A percentile compares a stretch with the other conserved stretches of the same genome.
Evolutionary conservation across 2,329 filamentous ascomycete genomes (phyloP).

Genomic region (Escovopsis sp.): DNA sequence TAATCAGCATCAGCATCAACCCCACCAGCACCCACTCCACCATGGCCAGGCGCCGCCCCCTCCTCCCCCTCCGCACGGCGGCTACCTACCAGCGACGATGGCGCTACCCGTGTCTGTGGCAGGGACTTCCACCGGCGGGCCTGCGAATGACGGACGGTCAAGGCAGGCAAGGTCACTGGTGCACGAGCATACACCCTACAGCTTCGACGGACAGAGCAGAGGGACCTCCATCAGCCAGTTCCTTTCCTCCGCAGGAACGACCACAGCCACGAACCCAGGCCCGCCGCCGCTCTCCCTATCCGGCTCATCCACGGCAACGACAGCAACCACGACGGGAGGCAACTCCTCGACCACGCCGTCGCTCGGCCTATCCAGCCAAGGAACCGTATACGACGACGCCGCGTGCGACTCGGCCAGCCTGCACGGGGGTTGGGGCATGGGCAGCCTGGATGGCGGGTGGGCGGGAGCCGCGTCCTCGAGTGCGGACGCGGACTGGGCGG

Average conservation of each 20-base stretch:
- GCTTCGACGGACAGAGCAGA: conserved; percentile 17
- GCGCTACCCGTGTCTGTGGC: too few species aligned
- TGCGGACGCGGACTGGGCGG: conserved; percentile 18
- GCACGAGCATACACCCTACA: conserved; percentile 14
- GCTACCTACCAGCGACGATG: conserved; percentile 14
- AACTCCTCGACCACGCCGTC: conserved; percentile 1
- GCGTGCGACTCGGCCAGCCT: conserved; percentile 16
- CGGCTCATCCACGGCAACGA: conserved; percentile 5
- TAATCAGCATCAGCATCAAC: too few species aligned
- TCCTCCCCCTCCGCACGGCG: too few species aligned
- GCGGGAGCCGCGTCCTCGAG: conserved; percentile 10
- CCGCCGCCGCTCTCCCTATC: conserved; percentile 18
- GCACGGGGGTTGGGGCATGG: conserved; percentile 23
- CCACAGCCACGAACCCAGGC: too few species aligned
- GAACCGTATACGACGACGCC: conserved; percentile 21
- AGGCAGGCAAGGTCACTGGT: conserved; percentile 11
- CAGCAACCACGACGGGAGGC: too few species aligned
- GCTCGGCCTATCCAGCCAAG: conserved; percentile 17
- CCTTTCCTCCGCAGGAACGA: conserved; percentile 14
- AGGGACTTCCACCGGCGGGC: conserved; percentile 7
- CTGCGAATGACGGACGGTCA: conserved; percentile 10
- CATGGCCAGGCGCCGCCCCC: too few species aligned
- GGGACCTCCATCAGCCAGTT: too few species aligned
- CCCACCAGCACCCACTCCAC: too few species aligned
- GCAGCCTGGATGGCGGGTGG: conserved; percentile 19